phyloP scores from a whole-genome alignment of 2,329 filamentous ascomycete genomes.

The Diplodia scrobiculata region DNA sequence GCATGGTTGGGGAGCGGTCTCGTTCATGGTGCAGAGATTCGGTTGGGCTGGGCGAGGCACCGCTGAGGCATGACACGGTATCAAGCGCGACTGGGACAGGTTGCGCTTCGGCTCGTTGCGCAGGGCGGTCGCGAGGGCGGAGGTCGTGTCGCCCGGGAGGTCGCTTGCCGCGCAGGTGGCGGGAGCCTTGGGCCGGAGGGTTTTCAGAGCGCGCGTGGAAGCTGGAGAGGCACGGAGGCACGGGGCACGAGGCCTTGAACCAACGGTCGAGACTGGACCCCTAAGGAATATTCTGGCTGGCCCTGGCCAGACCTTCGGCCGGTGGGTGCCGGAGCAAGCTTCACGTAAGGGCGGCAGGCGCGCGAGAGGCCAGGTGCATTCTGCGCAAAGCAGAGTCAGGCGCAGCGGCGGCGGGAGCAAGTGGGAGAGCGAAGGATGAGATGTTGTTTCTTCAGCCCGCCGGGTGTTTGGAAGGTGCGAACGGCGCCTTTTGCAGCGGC shows the following conservation, averaged over 20 bases:
- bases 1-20: not conserved
- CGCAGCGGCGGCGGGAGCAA: not conserved
- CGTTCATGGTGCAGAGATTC: slow-evolving; percentile 15
- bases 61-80: slow-evolving; percentile 25
- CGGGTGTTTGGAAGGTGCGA: slow-evolving; percentile 14
- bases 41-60: slow-evolving; percentile 10
- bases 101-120: slow-evolving; percentile 11
- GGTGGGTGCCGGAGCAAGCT: not conserved
- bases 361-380: slow-evolving; percentile 10
- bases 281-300: slow-evolving; percentile 1
- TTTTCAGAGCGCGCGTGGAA: slow-evolving; percentile 10
- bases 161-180: not conserved
- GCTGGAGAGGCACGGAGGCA: slow-evolving; percentile 10
- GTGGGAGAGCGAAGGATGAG: not conserved
- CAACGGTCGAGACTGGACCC: slow-evolving; percentile 18
- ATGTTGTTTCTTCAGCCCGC: slow-evolving; percentile 7
- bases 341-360: slow-evolving; percentile 14
- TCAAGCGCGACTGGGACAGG: slow-evolving; percentile 26
- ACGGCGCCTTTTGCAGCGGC: not conserved
- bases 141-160: not conserved
- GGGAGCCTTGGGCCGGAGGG: not conserved
- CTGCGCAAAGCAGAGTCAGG: not conserved
- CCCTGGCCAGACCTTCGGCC: not conserved
- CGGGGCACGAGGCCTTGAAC: slow-evolving; percentile 3
- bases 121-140: slow-evolving; percentile 25